Evolutionary conservation across 768 basidiomycete genomes (phyloP), one percentile per base, ranked within the genome.

Genomic region (Dictyophora rubrovolvata): DNA sequence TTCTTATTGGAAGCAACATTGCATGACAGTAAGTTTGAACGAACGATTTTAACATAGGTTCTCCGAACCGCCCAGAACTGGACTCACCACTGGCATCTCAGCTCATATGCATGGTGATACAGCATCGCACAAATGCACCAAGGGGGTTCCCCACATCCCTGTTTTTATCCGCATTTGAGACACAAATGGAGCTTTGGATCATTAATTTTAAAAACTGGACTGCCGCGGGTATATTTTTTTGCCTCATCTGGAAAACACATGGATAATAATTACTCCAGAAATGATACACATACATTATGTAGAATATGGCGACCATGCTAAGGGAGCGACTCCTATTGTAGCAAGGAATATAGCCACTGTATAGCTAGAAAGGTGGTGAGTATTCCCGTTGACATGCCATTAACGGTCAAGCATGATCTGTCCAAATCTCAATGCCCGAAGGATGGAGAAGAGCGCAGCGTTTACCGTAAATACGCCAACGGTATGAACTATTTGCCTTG

Each of bases 401-500:
- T 56, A 20, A 50, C 50, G 1, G 3, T 49, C 16, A 42, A 53
- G 16, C 18, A 50, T 11, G 52, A 23, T 1, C 51, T 59, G 1
- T 23, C 47, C 7, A 7, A 20, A 50, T 8, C 49, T 20, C 49
- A 50, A n/a, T 50, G 18, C 11, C 49, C n/a, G n/a, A 11, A 7
- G n/a, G n/a, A 7, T 7, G 23, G n/a, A 7, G 49, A 22, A 50
- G 49, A 50, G n/a, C 49, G 11, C 7, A 20, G n/a, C 8, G 49
- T 11, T 20, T 50, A 50, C 23, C 49, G 18, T 7, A n/a, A 23
- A 20, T n/a, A 50, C n/a, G 49, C 23, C 11, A 50, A 50, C n/a
- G 49, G 49, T 50, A 20, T 50, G 7, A 7, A n/a, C 1, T 70
- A 67, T 56, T n/a, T n/a, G n/a, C n/a, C 42, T 37, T 7, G 46